These are phyloP conservation scores for Echinosophora koreensis DNA, from an alignment of 306 rosid genomes.

Conservation along the genomic window DNA sequence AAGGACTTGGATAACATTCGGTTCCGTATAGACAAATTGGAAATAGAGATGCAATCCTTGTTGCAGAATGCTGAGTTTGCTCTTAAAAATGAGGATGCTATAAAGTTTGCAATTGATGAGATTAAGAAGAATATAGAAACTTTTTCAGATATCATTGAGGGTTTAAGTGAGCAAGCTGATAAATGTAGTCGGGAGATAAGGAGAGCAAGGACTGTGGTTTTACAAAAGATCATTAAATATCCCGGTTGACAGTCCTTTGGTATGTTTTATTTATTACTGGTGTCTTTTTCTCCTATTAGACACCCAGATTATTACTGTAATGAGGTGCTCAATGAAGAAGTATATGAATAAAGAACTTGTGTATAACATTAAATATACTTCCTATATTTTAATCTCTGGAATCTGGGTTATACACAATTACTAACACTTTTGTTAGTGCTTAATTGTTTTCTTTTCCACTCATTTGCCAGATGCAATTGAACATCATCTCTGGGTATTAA, in stretches of 20 bases:
- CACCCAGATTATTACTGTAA: slow-evolving; percentile 35
- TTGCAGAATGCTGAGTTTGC: slow-evolving; percentile 70
- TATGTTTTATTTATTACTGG: slow-evolving; percentile 41
- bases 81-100: slow-evolving; percentile 71
- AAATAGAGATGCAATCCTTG: slow-evolving; percentile 60
- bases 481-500: slow-evolving; percentile 28
- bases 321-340: slow-evolving; percentile 27
- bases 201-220: slow-evolving; percentile 76
- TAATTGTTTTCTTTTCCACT: not conserved
- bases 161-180: slow-evolving; percentile 68
- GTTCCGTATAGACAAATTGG: slow-evolving; percentile 58
- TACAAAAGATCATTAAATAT: slow-evolving; percentile 62
- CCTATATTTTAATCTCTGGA: slow-evolving; percentile 12
- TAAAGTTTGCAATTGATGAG: slow-evolving; percentile 75
- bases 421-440: slow-evolving; percentile 21
- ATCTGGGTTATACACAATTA: not conserved
- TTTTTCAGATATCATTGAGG: slow-evolving; percentile 63
- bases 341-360: slow-evolving; percentile 38
- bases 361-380: slow-evolving; percentile 28
- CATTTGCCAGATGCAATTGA: slow-evolving; percentile 21
- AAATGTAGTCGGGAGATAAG: slow-evolving; percentile 68
- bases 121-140: slow-evolving; percentile 80
- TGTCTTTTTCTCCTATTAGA: slow-evolving; percentile 1
- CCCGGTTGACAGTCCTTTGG: slow-evolving; percentile 43
- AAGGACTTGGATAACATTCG: slow-evolving; percentile 71